Percentiles rank a stretch among this genome's conserved stretches.
Evolutionary conservation across 2,329 filamentous ascomycete genomes (phyloP).

Genomic region (Xylaria sp.): DNA sequence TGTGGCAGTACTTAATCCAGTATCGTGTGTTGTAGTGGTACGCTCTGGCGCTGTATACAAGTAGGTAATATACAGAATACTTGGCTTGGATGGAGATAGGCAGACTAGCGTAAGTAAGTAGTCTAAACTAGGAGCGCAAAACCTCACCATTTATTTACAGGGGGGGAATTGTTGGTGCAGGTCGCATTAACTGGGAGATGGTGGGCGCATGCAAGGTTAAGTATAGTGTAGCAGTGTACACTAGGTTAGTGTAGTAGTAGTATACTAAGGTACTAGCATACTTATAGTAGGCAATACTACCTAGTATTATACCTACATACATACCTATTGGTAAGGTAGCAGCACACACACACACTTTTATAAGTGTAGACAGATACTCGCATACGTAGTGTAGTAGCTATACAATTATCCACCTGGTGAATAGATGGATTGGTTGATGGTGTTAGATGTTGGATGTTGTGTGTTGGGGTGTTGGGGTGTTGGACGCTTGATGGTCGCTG

Average conservation of each 20-base stretch:
- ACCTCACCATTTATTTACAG: conserved; percentile 5
- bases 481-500: not conserved
- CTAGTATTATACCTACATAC: no score
- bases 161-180: conserved; percentile 5
- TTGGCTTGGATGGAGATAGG: not conserved
- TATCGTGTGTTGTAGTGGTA: no score
- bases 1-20: not conserved
- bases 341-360: not conserved
- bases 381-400: not conserved
- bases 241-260: not conserved
- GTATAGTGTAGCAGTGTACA: conserved; percentile 6
- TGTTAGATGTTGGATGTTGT: not conserved
- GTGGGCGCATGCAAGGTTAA: conserved; percentile 28
- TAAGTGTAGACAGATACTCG: no score
- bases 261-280: not conserved
- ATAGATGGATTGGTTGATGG: not conserved
- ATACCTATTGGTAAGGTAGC: no score
- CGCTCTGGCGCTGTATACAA: not conserved
- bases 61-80: not conserved
- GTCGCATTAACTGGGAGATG: conserved; percentile 1
- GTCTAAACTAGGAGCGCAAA: conserved; percentile 4
- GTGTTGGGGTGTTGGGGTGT: not conserved
- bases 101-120: no score
- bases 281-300: no score
- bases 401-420: not conserved